Percentiles rank a stretch among this genome's conserved stretches.
phyloP scores from a whole-genome alignment of 306 rosid genomes.

The Malus fusca region DNA sequence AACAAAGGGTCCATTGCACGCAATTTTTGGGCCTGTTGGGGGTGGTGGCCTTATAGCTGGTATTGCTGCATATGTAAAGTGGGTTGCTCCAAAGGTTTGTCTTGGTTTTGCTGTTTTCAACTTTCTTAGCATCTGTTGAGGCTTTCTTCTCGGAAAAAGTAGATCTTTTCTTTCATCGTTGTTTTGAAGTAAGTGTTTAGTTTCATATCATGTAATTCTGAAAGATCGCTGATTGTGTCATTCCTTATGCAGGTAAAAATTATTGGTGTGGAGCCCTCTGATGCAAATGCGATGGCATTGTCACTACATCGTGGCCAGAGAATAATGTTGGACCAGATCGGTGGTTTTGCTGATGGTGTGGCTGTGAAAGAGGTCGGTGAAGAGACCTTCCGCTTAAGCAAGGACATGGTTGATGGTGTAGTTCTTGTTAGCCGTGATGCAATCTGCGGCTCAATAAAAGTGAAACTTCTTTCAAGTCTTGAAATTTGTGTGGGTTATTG shows the following conservation, averaged over 20 bases:
- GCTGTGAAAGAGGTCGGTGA: conserved; percentile 97
- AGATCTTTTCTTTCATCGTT: not conserved
- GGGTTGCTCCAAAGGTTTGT: conserved; percentile 79
- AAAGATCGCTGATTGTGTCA: conserved; percentile 4
- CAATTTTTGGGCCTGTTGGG: conserved; percentile 94
- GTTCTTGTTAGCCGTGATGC: conserved; percentile 92
- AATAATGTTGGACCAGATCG: too few species aligned
- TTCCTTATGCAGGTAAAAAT: conserved; percentile 62
- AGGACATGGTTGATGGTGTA: conserved; percentile 76
- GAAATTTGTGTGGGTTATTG: conserved; percentile 5
- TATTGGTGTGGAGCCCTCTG: conserved; percentile 89
- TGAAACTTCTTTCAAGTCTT: conserved; percentile 24
- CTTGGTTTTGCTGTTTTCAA: conserved; percentile 1
- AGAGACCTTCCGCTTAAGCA: conserved; percentile 85
- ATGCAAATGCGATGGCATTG: conserved; percentile 97
- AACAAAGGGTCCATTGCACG: conserved; percentile 52
- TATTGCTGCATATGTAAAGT: conserved; percentile 92
- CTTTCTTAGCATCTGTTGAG: too few species aligned
- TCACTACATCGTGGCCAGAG: too few species aligned
- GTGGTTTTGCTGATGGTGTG: too few species aligned
- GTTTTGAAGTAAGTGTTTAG: not conserved
- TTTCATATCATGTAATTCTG: not conserved
- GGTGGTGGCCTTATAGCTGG: conserved; percentile 99
- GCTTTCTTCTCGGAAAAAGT: not conserved
- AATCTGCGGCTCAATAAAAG: conserved; percentile 95